Base-by-base conservation (phyloP, 345 rosid species). In the Rhodamnia argentea region DNA sequence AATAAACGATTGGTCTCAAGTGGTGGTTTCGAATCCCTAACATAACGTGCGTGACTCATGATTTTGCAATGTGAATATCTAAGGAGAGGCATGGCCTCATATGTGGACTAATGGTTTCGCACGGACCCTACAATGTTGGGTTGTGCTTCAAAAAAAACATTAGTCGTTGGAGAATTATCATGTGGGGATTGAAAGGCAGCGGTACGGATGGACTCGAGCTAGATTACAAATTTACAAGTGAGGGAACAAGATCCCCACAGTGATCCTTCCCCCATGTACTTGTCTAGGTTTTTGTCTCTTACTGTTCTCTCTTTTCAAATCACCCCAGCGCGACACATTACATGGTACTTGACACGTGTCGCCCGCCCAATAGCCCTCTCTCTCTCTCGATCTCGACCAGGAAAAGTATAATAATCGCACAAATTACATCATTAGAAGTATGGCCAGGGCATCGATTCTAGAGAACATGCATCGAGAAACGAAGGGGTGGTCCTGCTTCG, bases 241-340 rank as follows among this genome's bases (percentile, higher is more conserved):
- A 84, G 92, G 94, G 92, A 90, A 89, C 93, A 94, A 88, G 92
- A 93, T 92, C 92, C 84, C 92, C 83, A 47, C 87, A 82, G 81
- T 89, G 56, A 90, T 87, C 83, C 75, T 86, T 51, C 14, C 86
- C 90, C 95, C 87, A 93, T 92, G 88, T 88, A 88, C 52, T 92
- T 95, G 94, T 95, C 94, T 86, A 88, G 89, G 83, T 85, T 89
- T 88, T 91, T 92, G 91, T 92, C 93, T 89, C 89, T 88, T 88
- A 88, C 89, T 86, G 93, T 89, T 89, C 88, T 87, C 56, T 54
- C 74, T 86, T 60, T 82, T 26, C 81, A 9, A 70, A 62, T 87
- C 84, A 82, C 88, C 86, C 27, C 14, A 82, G 85, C 84, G 90
- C 87, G 89, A 86, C 89, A 89, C 88, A 56, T 76, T 86, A 88